Evolutionary conservation across 352 stramenopile genomes (phyloP), one percentile per base, ranked within the genome.

Genomic region (Globisporangium emineosum): DNA sequence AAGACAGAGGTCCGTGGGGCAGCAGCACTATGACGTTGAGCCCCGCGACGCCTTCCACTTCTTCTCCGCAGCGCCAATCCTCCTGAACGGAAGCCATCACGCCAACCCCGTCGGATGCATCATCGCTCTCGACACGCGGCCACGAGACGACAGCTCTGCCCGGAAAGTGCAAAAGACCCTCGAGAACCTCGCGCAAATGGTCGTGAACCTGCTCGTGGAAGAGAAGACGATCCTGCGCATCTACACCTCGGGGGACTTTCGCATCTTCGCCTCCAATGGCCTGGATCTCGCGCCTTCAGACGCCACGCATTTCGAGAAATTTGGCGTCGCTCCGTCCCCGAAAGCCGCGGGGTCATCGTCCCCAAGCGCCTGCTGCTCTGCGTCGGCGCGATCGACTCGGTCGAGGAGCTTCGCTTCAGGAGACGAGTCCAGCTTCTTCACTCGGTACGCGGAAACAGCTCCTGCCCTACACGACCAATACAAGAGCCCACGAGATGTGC

Each of bases 231-330:
- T 88, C 23, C 62, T 90, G 67, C 75, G 77, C 12, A 71, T 91
- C 23, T 91, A 82, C 56, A 65, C 70, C 12, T 86, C 79, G 0
- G 77, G 83, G 19, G 81, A 91, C 54, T 91, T 90, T 65, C 78
- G 77, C 51, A 75, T 85, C 35, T 90, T 90, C 49, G 68, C 69
- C 43, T 75, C 72, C 21, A 72, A 68, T 25, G 66, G 65, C 17
- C 55, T 76, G n/a, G 68, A 80, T 10, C 56, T 67, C 27, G 68
- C 64, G 1, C 66, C 75, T 5, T 59, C 52, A 17, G 53, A 33
- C 51, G 5, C 62, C 37, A 67, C 35, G 12, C 68, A 63, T 1
- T 79, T 84, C 30, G 63, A 81, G 19, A 60, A 59, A 10, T 82
- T 77, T 47, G 78, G 70, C 27, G 73, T 81, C 43, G 62, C 65